Evolutionary conservation across 1,284 basidiomycete species (phyloP).

Genomic region (Cutaneotrichosporon cavernicola): DNA sequence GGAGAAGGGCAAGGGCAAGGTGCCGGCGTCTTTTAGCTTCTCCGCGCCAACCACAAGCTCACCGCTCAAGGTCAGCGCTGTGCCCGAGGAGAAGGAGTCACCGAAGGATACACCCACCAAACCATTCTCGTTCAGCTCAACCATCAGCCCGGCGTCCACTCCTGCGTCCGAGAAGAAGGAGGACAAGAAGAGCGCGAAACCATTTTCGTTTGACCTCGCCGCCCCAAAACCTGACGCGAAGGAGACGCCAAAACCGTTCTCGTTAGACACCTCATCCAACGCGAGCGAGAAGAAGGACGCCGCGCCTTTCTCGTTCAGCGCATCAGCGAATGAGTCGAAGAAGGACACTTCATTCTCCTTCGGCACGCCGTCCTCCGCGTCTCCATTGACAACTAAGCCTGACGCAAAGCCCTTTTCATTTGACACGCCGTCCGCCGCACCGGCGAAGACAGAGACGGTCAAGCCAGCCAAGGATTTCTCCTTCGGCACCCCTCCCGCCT

Average conservation of each 20-base stretch:
- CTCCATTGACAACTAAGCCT: neutral
- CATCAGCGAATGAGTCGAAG: neutral
- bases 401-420: neutral
- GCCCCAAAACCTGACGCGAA: neutral
- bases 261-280: constrained; percentile 9
- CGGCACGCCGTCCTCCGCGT: neutral
- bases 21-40: constrained; percentile 7
- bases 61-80: neutral
- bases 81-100: neutral
- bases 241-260: constrained; percentile 9
- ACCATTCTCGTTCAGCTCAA: constrained; percentile 13
- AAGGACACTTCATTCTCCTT: constrained; percentile 14
- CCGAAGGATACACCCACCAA: neutral
- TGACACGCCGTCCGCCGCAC: neutral
- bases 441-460: no score
- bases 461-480: no score
- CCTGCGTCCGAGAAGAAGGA: neutral
- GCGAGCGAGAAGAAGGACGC: constrained; percentile 9
- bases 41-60: constrained; percentile 1
- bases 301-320: neutral
- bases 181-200: constrained; percentile 3
- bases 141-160: neutral
- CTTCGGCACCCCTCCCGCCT: no score
- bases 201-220: constrained; percentile 9
- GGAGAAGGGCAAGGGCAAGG: constrained; percentile 6